Conservation (phyloP, 192 early-diverging fungal species). For the Spizellomyces punctatus region DNA sequence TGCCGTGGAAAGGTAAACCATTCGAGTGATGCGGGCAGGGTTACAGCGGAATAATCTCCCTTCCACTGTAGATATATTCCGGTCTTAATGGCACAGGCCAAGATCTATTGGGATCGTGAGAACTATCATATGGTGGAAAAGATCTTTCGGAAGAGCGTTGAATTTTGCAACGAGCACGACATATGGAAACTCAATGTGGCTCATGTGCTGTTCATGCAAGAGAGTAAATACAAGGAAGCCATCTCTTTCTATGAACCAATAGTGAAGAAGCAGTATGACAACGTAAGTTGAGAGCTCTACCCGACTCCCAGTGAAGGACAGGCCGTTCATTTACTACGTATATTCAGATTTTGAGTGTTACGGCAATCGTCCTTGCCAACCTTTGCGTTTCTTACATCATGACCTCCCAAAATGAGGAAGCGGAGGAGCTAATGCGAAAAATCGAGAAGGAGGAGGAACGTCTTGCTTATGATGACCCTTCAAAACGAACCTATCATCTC, state of each 20-base stretch:
- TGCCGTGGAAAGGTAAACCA: slow-evolving; percentile 50
- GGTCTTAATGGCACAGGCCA: slow-evolving; percentile 66
- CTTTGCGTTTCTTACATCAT: slow-evolving; percentile 68
- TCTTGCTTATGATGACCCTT: slow-evolving; percentile 58
- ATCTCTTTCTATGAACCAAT: slow-evolving; percentile 70
- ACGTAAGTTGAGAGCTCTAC: slow-evolving; percentile 36
- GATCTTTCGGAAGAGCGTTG: slow-evolving; percentile 64
- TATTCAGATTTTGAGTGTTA: slow-evolving; percentile 56
- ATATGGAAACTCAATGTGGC: slow-evolving; percentile 70
- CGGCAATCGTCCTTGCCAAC: slow-evolving; percentile 67
- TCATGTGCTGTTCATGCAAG: slow-evolving; percentile 70
- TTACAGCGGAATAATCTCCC: no score
- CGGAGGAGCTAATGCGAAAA: slow-evolving; percentile 66
- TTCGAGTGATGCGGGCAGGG: not conserved
- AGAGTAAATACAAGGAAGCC: slow-evolving; percentile 69
- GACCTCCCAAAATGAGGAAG: slow-evolving; percentile 70
- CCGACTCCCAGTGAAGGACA: not conserved
- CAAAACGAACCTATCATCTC: slow-evolving; percentile 60
- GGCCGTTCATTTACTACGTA: not conserved
- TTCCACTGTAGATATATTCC: slow-evolving; percentile 55
- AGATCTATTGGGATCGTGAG: slow-evolving; percentile 68
- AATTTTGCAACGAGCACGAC: slow-evolving; percentile 71
- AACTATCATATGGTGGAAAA: slow-evolving; percentile 67
- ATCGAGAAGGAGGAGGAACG: slow-evolving; percentile 72
- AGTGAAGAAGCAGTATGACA: slow-evolving; percentile 64